Conservation (phyloP, 176 grass and related monocot species). For the Areca catechu region DNA sequence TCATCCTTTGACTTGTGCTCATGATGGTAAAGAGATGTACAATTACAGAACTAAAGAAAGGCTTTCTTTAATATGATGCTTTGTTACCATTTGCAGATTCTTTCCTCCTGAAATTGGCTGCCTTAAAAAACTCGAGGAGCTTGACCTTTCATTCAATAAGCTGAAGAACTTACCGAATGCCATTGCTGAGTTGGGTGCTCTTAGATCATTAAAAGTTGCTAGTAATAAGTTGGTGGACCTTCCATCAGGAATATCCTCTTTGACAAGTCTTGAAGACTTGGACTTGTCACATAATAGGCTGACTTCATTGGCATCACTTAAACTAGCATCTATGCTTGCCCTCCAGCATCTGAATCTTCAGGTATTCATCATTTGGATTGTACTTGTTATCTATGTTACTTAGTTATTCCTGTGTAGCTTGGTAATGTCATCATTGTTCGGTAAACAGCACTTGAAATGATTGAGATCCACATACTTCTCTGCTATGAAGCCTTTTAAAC, state of each 20-base stretch:
- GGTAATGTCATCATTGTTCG: too few relatives aligned
- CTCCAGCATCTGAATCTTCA: constrained; percentile 89
- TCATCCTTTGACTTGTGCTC: too few relatives aligned
- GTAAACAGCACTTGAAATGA: too few relatives aligned
- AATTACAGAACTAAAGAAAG: too few relatives aligned
- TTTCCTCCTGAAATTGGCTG: constrained; percentile 85
- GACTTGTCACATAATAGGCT: constrained; percentile 91
- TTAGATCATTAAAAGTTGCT: constrained; percentile 73
- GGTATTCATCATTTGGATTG: constrained; percentile 21
- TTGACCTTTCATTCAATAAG: constrained; percentile 98
- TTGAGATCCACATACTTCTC: too few relatives aligned
- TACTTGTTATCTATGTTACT: too few relatives aligned
- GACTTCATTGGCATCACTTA: constrained; percentile 61
- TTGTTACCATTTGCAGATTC: constrained; percentile 44
- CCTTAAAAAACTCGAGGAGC: constrained; percentile 72
- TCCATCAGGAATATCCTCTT: constrained; percentile 60
- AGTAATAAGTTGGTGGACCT: constrained; percentile 91
- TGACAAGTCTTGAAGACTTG: constrained; percentile 70
- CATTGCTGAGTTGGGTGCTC: constrained; percentile 54
- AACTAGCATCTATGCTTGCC: constrained; percentile 63
- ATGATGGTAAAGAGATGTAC: too few relatives aligned
- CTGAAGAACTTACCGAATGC: constrained; percentile 80
- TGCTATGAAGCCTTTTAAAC: too few relatives aligned
- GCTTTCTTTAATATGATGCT: constrained; percentile 5
- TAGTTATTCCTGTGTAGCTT: too few relatives aligned